A percentile compares a stretch with the other conserved stretches of the same genome.
Conservation (phyloP, 2,329 filamentous ascomycete genomes). For the Aspergillus udagawae region DNA sequence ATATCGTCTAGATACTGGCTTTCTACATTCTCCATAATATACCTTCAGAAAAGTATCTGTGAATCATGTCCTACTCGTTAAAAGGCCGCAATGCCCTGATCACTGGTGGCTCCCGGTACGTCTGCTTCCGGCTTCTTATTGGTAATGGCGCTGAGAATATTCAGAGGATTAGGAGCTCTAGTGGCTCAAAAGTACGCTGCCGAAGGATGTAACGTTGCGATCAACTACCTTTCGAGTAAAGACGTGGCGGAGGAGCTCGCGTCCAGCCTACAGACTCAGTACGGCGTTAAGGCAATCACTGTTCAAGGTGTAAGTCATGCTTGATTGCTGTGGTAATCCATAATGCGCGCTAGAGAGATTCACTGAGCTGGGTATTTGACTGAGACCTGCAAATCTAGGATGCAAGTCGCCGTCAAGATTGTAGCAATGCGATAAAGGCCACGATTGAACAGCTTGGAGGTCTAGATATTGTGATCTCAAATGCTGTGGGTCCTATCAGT, state of each 20-base stretch:
- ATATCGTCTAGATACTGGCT: neutral
- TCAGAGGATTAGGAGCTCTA: slow-evolving; percentile 68
- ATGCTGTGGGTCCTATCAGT: slow-evolving; percentile 51
- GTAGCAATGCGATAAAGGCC: slow-evolving; percentile 56
- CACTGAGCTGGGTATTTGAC: slow-evolving; percentile 5
- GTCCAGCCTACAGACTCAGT: slow-evolving; percentile 50
- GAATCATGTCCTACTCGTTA: slow-evolving; percentile 59
- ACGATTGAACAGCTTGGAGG: slow-evolving; percentile 60
- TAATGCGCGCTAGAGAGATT: neutral
- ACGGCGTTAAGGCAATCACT: slow-evolving; percentile 50
- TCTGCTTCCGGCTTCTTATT: neutral
- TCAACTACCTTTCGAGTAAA: slow-evolving; percentile 67
- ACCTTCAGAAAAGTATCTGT: neutral
- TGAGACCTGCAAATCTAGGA: slow-evolving; percentile 45
- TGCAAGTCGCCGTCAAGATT: slow-evolving; percentile 57
- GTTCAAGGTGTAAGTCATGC: slow-evolving; percentile 56
- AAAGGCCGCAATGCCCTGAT: slow-evolving; percentile 60
- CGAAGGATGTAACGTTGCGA: slow-evolving; percentile 63
- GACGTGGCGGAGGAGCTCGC: slow-evolving; percentile 58
- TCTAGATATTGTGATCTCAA: slow-evolving; percentile 73
- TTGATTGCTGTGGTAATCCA: neutral
- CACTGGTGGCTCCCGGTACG: slow-evolving; percentile 61
- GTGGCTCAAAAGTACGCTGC: slow-evolving; percentile 64
- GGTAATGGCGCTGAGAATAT: slow-evolving; percentile 7
- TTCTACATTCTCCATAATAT: neutral